Conservation (phyloP, 495 filamentous ascomycete species). For the Pyrenula aspistea region DNA sequence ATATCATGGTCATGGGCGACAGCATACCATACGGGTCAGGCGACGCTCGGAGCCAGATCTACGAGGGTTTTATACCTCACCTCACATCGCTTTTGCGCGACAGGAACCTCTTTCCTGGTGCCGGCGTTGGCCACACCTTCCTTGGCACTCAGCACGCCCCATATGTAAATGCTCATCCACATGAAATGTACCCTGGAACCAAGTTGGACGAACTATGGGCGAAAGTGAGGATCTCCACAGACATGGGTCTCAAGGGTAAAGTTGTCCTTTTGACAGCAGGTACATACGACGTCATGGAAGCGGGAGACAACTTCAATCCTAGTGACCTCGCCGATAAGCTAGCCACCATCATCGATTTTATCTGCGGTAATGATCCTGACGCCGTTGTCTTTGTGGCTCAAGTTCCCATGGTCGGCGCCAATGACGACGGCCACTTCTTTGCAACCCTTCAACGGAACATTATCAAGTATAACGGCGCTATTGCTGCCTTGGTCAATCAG, state of each 20-base stretch:
- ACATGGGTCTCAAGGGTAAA: not conserved
- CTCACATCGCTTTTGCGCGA: not conserved
- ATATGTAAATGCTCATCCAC: not conserved
- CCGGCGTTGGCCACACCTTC: not conserved
- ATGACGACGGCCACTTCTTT: not conserved
- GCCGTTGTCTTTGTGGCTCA: not conserved
- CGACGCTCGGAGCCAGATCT: not conserved
- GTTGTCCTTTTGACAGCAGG: not conserved
- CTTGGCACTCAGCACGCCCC: not conserved
- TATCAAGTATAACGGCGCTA: not conserved
- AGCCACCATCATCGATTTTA: not conserved
- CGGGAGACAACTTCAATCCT: not conserved
- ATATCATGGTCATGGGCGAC: not conserved
- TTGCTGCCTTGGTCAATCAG: not conserved
- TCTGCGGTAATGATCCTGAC: not conserved
- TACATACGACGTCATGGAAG: not conserved
- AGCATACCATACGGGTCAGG: not conserved
- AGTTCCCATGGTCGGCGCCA: not conserved
- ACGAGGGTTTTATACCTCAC: not conserved
- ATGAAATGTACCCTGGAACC: not conserved
- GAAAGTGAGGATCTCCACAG: not conserved
- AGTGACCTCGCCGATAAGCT: not conserved
- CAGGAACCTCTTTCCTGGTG: not conserved
- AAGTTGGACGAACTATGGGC: not conserved
- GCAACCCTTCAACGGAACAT: not conserved